Evolutionary conservation across 2,329 filamentous ascomycete species (phyloP), one percentile per base, ranked within the genome.

Genomic region (Clarireedia sp.): DNA sequence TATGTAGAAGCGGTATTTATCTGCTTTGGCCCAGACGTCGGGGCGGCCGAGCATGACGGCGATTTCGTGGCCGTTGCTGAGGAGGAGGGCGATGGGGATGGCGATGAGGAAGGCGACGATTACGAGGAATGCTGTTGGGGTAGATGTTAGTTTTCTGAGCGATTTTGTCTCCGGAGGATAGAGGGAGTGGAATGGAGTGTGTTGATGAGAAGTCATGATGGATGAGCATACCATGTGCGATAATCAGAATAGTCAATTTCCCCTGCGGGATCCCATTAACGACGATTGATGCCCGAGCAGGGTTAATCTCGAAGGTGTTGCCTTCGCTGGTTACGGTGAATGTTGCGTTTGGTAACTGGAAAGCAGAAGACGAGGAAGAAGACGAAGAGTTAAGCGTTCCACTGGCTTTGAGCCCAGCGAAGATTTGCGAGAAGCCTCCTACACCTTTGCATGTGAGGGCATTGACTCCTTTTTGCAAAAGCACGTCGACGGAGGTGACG

Each of bases 31-130:
- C 51, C 44, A 54, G 44, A 54, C 40, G 8, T 54, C 33, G 2
- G 51, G 51, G 1, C 45, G 44, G 0, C 44, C 45, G 2, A 54
- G 33, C 24, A 54, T 49, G 23, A 26, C 38, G n/a, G 51, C 51
- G 7, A 54, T 54, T 33, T 54, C 51, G 33, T 54, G 24, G 14
- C 51, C 51, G 23, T 36, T 48, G 24, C 43, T 23, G 19, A 54
- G 44, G 17, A 54, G 51, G 24, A 54, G 51, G 0, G 36, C 36
- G 23, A 54, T 19, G 1, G 51, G 51, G 5, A 54, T 54, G 14
- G 44, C 44, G 17, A 49, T 23, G 16, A 54, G 48, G 19, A 48
- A 54, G 36, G 45, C 36, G 44, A 49, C 9, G 17, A 54, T 41
- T 6, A 54, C 8, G 3, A 54, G 44, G 44, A 54, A 36, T 3